A percentile compares a stretch with the other conserved stretches of the same genome.
phyloP scores from a whole-genome alignment of 2,329 filamentous ascomycete species.

The Hyphodiscus sp. region DNA sequence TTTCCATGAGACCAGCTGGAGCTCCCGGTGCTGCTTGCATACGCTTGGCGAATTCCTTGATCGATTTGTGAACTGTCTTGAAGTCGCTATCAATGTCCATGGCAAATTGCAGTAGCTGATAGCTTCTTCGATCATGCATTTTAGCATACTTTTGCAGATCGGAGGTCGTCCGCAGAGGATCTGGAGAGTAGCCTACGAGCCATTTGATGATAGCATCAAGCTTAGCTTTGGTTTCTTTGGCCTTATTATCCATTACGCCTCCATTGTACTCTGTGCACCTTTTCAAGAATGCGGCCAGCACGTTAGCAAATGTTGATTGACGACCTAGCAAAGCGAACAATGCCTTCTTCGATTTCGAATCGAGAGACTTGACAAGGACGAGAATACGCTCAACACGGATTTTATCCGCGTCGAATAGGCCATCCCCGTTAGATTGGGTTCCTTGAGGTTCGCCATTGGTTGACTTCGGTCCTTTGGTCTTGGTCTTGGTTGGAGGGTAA shows the following conservation, averaged over 20 bases:
- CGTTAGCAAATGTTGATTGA: conserved; percentile 67
- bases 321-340: conserved; percentile 82
- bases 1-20: conserved; percentile 62
- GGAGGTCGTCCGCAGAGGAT: conserved; percentile 61
- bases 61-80: conserved; percentile 79
- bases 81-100: conserved; percentile 85
- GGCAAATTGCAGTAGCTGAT: conserved; percentile 81
- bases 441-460: conserved; percentile 48
- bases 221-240: conserved; percentile 59
- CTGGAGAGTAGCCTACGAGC: conserved; percentile 69
- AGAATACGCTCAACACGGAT: conserved; percentile 81
- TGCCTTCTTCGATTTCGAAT: conserved; percentile 71
- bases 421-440: conserved; percentile 41
- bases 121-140: conserved; percentile 80
- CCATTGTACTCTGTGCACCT: conserved; percentile 88
- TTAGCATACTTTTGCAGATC: conserved; percentile 91
- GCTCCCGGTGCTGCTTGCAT: conserved; percentile 60
- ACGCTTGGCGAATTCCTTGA: conserved; percentile 82
- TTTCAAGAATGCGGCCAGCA: conserved; percentile 69
- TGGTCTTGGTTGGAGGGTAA: conserved; percentile 67
- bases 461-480: conserved; percentile 54
- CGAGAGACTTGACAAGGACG: conserved; percentile 71
- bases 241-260: conserved; percentile 69
- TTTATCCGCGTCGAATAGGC: conserved; percentile 59
- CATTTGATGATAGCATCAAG: conserved; percentile 69